A percentile compares a stretch with the other conserved stretches of the same genome.
Conservation (phyloP, 2,329 filamentous ascomycete species). For the Talaromyces amestolkiae region DNA sequence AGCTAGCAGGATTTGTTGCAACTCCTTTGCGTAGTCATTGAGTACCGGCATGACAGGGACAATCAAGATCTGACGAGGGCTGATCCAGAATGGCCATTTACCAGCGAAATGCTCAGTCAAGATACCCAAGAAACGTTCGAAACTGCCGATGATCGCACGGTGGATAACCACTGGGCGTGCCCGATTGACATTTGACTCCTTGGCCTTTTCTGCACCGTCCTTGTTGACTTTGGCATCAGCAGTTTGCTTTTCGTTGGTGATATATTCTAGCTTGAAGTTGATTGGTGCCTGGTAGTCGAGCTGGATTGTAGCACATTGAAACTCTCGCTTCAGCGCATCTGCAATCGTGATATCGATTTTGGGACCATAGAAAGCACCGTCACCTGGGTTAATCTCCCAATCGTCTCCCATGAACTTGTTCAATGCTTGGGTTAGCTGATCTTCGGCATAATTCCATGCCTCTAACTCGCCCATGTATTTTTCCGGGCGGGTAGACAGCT, state of each 20-base stretch:
- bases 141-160: constrained; percentile 51
- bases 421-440: constrained; percentile 73
- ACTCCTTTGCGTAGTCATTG: constrained; percentile 50
- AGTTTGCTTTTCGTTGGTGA: constrained; percentile 62
- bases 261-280: constrained; percentile 85
- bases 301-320: constrained; percentile 92
- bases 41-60: constrained; percentile 51
- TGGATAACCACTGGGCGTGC: constrained; percentile 53
- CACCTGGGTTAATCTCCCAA: constrained; percentile 91
- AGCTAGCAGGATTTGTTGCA: constrained; percentile 44
- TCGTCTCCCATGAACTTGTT: constrained; percentile 70
- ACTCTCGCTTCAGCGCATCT: constrained; percentile 79
- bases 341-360: constrained; percentile 97
- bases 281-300: constrained; percentile 82
- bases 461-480: constrained; percentile 83
- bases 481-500: constrained; percentile 86
- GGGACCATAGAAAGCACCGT: constrained; percentile 96
- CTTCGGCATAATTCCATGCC: constrained; percentile 87
- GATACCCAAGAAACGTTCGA: constrained; percentile 53
- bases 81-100: constrained; percentile 55
- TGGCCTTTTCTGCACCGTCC: constrained; percentile 32
- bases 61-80: constrained; percentile 50
- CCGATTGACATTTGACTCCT: constrained; percentile 40
- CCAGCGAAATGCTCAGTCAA: constrained; percentile 52
- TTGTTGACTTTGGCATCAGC: constrained; percentile 21